phyloP scores from a whole-genome alignment of 345 rosid genomes.

The Camelina hispida region DNA sequence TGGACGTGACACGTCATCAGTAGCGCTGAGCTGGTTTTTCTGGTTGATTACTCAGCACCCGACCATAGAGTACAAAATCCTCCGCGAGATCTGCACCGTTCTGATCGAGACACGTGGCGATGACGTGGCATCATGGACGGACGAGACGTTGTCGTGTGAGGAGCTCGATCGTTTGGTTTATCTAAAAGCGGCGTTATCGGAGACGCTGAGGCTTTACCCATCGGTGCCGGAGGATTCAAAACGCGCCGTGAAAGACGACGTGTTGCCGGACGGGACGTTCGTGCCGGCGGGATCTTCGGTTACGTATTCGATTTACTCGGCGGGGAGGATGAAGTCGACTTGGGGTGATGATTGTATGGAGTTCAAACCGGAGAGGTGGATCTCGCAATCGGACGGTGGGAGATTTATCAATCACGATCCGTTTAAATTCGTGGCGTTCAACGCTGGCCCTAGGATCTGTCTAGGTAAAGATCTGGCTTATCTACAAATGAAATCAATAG shows the following conservation, averaged over 20 bases:
- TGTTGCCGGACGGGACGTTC: conserved; percentile 86
- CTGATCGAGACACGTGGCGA: conserved; percentile 72
- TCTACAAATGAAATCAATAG: conserved; percentile 90
- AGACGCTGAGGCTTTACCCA: conserved; percentile 86
- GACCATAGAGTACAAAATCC: conserved; percentile 67
- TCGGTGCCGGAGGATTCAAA: conserved; percentile 95
- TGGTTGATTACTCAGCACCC: conserved; percentile 74
- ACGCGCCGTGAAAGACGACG: conserved; percentile 73
- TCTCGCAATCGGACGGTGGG: conserved; percentile 67
- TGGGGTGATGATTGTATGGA: conserved; percentile 97
- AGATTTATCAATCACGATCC: conserved; percentile 66
- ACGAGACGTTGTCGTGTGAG: conserved; percentile 73
- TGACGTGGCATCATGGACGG: conserved; percentile 62
- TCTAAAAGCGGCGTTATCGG: conserved; percentile 87
- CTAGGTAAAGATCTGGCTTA: conserved; percentile 88
- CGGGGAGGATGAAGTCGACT: conserved; percentile 83
- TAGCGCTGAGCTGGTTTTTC: conserved; percentile 93
- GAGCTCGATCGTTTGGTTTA: conserved; percentile 75
- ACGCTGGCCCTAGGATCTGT: conserved; percentile 92
- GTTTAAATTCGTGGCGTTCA: conserved; percentile 86
- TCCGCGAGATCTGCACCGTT: conserved; percentile 66
- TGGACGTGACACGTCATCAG: conserved; percentile 97
- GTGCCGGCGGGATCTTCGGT: conserved; percentile 94
- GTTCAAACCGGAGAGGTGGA: conserved; percentile 86
- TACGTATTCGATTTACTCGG: conserved; percentile 84